A percentile compares a stretch with the other conserved stretches of the same genome.
phyloP scores from a whole-genome alignment of 139 green algal genomes.

The Limnomonas spitsbergensis region DNA sequence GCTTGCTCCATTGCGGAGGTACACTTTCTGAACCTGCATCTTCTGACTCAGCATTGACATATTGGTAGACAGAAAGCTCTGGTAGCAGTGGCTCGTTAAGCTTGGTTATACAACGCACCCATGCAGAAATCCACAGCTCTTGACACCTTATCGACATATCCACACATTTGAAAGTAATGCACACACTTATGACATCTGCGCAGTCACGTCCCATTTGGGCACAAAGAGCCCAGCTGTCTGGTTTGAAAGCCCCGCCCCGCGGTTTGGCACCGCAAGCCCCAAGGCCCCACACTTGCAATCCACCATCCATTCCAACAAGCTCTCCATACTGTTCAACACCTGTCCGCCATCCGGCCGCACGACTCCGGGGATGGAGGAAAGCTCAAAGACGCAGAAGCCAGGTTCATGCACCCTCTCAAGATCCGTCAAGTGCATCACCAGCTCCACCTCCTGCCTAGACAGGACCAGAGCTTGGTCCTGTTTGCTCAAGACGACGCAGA shows the following conservation, averaged over 20 bases:
- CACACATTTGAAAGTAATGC: too few relatives aligned
- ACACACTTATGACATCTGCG: neutral
- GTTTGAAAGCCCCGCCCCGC: neutral
- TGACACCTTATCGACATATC: too few relatives aligned
- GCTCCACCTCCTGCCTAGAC: constrained; percentile 15
- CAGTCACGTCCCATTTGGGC: neutral
- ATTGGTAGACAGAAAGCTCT: too few relatives aligned
- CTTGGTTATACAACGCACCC: too few relatives aligned
- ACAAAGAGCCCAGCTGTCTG: neutral
- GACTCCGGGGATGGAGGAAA: neutral
- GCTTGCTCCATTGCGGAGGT: too few relatives aligned
- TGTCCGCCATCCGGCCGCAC: neutral
- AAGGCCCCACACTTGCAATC: neutral
- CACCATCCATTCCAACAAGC: constrained; percentile 6
- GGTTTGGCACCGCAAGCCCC: neutral
- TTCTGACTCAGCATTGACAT: too few relatives aligned
- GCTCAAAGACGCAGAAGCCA: neutral
- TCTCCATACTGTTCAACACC: neutral
- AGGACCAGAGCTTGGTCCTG: constrained; percentile 6
- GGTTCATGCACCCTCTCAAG: constrained; percentile 4
- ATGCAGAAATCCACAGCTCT: too few relatives aligned
- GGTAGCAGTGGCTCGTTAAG: too few relatives aligned
- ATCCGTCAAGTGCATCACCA: constrained; percentile 23
- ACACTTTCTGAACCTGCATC: too few relatives aligned
- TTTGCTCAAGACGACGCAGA: constrained; percentile 30